phyloP scores from a whole-genome alignment of 2,329 filamentous ascomycete genomes.

The Monosporascus sp. region DNA sequence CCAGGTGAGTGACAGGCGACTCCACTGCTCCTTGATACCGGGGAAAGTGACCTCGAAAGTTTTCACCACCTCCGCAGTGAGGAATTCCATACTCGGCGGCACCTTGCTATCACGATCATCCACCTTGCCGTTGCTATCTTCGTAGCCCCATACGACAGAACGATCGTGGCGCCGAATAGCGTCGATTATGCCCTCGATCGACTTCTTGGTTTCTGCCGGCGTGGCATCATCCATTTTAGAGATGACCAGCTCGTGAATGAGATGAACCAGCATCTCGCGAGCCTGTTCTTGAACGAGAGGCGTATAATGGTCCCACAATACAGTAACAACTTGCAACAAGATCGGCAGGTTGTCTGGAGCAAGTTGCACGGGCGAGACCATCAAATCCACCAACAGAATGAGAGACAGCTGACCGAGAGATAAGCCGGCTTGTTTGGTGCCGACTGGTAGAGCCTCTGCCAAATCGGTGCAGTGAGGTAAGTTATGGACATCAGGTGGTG shows the following conservation, averaged over 20 bases:
- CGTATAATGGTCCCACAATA: constrained; percentile 97
- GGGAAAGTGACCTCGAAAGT: constrained; percentile 84
- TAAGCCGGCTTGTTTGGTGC: constrained; percentile 87
- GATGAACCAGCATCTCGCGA: constrained; percentile 93
- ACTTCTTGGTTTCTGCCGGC: constrained; percentile 57
- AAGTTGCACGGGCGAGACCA: constrained; percentile 86
- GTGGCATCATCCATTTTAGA: constrained; percentile 66
- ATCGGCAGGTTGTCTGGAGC: constrained; percentile 75
- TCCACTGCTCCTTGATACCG: constrained; percentile 86
- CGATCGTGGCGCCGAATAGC: constrained; percentile 77
- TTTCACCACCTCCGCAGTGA: constrained; percentile 75
- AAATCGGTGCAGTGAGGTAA: constrained; percentile 90
- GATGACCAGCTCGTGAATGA: constrained; percentile 93
- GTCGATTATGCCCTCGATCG: constrained; percentile 85
- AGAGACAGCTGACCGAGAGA: constrained; percentile 89
- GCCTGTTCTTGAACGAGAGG: constrained; percentile 93
- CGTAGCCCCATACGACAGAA: constrained; percentile 87
- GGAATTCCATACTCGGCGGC: constrained; percentile 77
- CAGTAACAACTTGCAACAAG: constrained; percentile 82
- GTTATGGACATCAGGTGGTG: constrained; percentile 67
- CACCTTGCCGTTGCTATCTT: constrained; percentile 79
- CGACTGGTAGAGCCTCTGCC: constrained; percentile 70
- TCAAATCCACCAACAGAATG: constrained; percentile 89
- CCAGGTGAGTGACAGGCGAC: constrained; percentile 84
- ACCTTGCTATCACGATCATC: constrained; percentile 74